Base-by-base conservation (phyloP, 352 stramenopile genomes). In the Phytophthora macrochlamydospora region DNA sequence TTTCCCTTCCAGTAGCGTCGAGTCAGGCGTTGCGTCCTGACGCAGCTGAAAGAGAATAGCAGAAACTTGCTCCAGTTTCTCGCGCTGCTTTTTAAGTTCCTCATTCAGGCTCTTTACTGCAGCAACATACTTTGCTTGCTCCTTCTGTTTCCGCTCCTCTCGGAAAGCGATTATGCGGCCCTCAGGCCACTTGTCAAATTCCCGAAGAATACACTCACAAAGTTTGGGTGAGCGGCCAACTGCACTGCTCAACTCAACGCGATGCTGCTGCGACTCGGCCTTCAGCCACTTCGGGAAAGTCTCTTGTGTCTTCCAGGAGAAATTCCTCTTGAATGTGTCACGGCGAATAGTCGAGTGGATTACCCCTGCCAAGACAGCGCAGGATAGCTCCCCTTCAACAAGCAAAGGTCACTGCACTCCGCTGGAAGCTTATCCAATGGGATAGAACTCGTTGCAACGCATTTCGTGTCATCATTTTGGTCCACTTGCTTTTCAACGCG, bases 401-500 rank as follows among this genome's bases (percentile, higher is more conserved):
- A 62, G 12, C 32, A 56, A 30, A 67, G 31, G 45, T 40, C 38
- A 2, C 37, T 46, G 13, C 30, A 73, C 18, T 63, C 43, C 51
- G 62, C 56, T 30, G 30, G 7, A 31, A 59, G 48, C 30, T 48
- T 9, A 4, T 64, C 33, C 60, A 77, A 65, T 73, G 53, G 75
- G 51, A 70, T 46, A 64, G 62, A 86, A 56, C 13, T 71, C 59
- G 49, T 57, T 58, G 32, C 51, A 0, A 66, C 51, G 45, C 72
- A 79, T 9, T 61, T 13, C 4, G 59, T 67, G 30, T 76, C 73
- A 52, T 92, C 83, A 4, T 81, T 53, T n/a, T 66, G 56, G 0
- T 87, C 68, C n/a, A 80, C 75, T 64, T 91, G 76, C 62, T 87
- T 69, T 13, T 87, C 68, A 37, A 78, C 69, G 59, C 66, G 46